Base-by-base conservation (phyloP, 2,329 filamentous ascomycete genomes). In the Fusarium tanahbumbuense region DNA sequence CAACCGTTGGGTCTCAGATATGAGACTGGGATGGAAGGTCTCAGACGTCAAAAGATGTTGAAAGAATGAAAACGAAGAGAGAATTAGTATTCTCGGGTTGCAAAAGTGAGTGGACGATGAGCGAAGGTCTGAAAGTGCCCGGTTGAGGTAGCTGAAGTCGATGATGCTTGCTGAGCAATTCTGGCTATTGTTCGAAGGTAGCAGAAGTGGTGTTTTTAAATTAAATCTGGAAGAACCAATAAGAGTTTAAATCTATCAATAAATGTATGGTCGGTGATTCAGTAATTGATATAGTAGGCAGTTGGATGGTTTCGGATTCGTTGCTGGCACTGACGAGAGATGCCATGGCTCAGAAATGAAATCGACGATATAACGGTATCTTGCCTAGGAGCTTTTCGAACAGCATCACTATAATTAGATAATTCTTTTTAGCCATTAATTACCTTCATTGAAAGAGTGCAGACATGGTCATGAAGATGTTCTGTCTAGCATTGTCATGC, bases 231-330 rank as follows among this genome's bases (percentile, higher is more conserved):
- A 8, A 16, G n/a, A 28, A 42, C 28, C 16, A 18, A 32, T 20
- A 8, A 23, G 27, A 18, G 22, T 34, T 12, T 3, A 11, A 28
- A 20, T 12, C 27, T 18, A 9, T n/a, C n/a, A 40, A 22, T 48
- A 16, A 5, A 34, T 16, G n/a, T 22, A 13, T n/a, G 12, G 15
- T 40, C 23, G 55, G 34, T 64, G 54, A 71, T 37, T 68, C 45
- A 50, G 49, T 50, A 28, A 47, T 20, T 23, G 20, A 16, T 13
- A 50, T 25, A 41, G 56, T 47, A 34, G 20, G 4, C 12, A 23
- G 16, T 32, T 28, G 23, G 20, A 2, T 60, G 22, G 16, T 4
- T 56, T 56, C 50, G 47, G 46, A 12, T 20, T 41, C 28, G 53
- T 45, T 50, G 28, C 27, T 6, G 13, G 8, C 13, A 37, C 22